A percentile compares a stretch with the other conserved stretches of the same genome.
phyloP scores from a whole-genome alignment of 1,284 basidiomycete genomes.

The Sanguinoderma infundibulare region DNA sequence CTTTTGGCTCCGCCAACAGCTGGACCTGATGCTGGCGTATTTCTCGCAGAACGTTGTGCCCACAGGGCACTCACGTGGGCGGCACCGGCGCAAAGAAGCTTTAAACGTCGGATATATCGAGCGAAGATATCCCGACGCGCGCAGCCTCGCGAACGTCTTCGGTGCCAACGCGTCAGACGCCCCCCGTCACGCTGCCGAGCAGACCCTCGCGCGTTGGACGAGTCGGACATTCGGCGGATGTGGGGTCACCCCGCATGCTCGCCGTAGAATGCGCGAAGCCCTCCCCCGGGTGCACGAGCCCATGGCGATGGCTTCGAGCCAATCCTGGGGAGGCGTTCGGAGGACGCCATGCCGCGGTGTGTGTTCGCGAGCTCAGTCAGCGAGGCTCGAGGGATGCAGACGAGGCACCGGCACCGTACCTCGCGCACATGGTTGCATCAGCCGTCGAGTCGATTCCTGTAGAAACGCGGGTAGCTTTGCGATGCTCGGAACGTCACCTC shows the following conservation, averaged over 20 bases:
- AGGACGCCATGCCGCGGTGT: not conserved
- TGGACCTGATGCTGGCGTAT: too few species aligned
- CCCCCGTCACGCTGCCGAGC: not conserved
- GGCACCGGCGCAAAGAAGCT: conserved; percentile 4
- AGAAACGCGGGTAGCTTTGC: too few species aligned
- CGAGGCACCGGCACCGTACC: too few species aligned
- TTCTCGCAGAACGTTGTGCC: too few species aligned
- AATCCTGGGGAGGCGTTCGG: conserved; percentile 2
- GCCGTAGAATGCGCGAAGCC: conserved; percentile 12
- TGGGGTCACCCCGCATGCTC: conserved; percentile 7
- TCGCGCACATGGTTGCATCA: too few species aligned
- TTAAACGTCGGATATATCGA: conserved; percentile 25
- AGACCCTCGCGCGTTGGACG: too few species aligned
- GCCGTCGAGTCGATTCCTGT: too few species aligned
- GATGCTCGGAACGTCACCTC: too few species aligned
- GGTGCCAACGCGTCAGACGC: not conserved
- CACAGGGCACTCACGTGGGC: conserved; percentile 2
- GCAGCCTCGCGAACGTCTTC: conserved; percentile 4
- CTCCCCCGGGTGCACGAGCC: not conserved
- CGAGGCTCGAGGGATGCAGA: too few species aligned
- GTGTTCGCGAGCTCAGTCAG: too few species aligned
- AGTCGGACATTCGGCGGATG: conserved; percentile 24
- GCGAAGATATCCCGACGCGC: conserved; percentile 25
- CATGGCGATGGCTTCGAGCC: conserved; percentile 11
- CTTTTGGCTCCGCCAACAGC: too few species aligned